Evolutionary conservation across 73 alveolate genomes (phyloP).

Genomic region (Tetrahymena borealis): DNA sequence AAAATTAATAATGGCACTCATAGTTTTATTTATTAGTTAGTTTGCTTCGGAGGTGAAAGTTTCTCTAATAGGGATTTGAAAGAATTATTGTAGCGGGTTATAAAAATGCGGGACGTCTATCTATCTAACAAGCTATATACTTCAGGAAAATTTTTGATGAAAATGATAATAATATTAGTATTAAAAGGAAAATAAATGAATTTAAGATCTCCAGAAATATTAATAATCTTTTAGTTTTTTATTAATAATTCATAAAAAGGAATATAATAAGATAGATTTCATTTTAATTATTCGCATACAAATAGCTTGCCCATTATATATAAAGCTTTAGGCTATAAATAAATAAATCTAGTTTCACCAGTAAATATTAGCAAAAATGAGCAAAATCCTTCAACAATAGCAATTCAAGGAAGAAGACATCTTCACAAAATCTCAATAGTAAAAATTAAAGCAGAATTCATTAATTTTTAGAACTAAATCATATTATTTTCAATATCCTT

Average conservation of each 20-base stretch:
- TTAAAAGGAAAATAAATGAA: neutral
- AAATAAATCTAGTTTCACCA: neutral
- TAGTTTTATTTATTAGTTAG: no score
- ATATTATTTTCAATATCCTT: no score
- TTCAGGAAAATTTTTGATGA: neutral
- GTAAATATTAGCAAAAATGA: neutral
- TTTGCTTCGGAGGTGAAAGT: neutral
- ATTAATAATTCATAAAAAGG: no score
- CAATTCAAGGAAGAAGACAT: neutral
- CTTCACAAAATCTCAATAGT: neutral
- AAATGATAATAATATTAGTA: neutral
- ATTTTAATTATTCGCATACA: no score
- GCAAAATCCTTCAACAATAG: neutral
- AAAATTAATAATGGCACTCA: no score
- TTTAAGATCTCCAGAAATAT: no score
- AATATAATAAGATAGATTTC: no score
- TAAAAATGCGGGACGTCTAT: neutral
- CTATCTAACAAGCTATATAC: neutral
- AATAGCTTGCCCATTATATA: neutral
- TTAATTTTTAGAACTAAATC: neutral
- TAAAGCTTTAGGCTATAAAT: neutral
- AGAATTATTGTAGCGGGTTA: neutral
- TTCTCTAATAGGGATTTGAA: neutral
- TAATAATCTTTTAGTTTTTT: no score
- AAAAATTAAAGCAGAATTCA: no score